phyloP scores from a whole-genome alignment of 768 basidiomycete genomes.

The Lentinula lateritia region DNA sequence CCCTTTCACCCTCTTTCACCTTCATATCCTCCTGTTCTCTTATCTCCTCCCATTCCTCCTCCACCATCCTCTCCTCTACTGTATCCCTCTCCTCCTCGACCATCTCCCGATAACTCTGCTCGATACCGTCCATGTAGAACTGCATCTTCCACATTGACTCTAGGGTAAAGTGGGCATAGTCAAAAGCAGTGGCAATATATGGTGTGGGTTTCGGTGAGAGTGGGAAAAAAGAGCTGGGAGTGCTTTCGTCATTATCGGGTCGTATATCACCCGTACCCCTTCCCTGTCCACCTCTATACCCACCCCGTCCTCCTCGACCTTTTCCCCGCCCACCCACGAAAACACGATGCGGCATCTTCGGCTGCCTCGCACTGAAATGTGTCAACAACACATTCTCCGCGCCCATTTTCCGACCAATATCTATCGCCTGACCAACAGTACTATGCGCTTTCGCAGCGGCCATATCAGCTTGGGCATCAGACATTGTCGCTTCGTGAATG shows the following conservation, averaged over 20 bases:
- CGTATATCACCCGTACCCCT: no score
- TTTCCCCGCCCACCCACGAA: conserved; percentile 8
- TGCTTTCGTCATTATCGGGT: no score
- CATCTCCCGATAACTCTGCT: conserved; percentile 51
- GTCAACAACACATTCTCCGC: conserved; percentile 85
- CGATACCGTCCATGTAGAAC: conserved; percentile 12
- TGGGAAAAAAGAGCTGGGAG: background rate
- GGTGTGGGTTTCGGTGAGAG: conserved; percentile 20
- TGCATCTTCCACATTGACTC: conserved; percentile 84
- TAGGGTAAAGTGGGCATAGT: conserved; percentile 66
- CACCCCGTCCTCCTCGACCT: no score
- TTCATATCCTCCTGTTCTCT: no score
- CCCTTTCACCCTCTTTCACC: no score
- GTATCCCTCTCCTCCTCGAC: conserved; percentile 61
- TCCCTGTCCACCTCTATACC: no score
- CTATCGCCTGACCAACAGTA: conserved; percentile 85
- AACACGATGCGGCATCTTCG: conserved; percentile 68
- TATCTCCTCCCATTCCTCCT: background rate
- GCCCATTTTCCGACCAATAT: conserved; percentile 74
- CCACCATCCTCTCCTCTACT: conserved; percentile 27
- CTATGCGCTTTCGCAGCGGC: conserved; percentile 80
- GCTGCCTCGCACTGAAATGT: conserved; percentile 93
- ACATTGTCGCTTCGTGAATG: conserved; percentile 94
- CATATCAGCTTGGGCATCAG: conserved; percentile 72
- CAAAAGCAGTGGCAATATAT: conserved; percentile 73